These are phyloP conservation scores for Pleurotus sapidus DNA, from an alignment of 768 basidiomycete genomes.

Conservation along the genomic window DNA sequence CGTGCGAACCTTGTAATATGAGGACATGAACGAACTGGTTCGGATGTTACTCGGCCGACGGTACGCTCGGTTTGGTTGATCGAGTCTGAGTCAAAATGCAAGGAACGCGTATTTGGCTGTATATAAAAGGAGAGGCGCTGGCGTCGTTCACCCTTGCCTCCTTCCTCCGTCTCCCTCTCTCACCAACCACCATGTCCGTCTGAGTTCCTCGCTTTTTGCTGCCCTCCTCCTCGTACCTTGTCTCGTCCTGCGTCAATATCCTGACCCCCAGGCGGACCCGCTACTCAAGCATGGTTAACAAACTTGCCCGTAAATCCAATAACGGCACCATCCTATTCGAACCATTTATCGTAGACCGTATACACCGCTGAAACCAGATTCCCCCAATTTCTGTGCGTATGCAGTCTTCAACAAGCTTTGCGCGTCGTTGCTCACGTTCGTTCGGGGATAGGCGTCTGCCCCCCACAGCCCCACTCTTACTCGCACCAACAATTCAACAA, in stretches of 20 bases:
- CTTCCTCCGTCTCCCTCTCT: constrained; percentile 13
- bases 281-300: constrained; percentile 72
- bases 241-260: constrained; percentile 32
- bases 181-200: constrained; percentile 40
- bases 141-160: constrained; percentile 16
- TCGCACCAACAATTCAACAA: constrained; percentile 9
- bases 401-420: too few species aligned
- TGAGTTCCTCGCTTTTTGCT: constrained; percentile 23
- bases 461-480: constrained; percentile 13
- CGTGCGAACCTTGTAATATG: constrained; percentile 3
- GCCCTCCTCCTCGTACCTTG: constrained; percentile 29
- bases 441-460: constrained; percentile 13
- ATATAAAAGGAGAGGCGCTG: constrained; percentile 21
- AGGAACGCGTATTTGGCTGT: constrained; percentile 11
- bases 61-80: constrained; percentile 12
- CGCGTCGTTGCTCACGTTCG: not conserved
- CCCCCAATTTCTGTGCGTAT: constrained; percentile 19
- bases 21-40: constrained; percentile 2
- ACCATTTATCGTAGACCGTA: constrained; percentile 85
- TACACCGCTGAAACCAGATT: constrained; percentile 52
- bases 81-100: constrained; percentile 17
- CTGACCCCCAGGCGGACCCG: constrained; percentile 34
- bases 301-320: constrained; percentile 75
- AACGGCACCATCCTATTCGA: constrained; percentile 87
- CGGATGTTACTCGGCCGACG: constrained; percentile 7